Evolutionary conservation across 768 basidiomycete genomes (phyloP), one percentile per base, ranked within the genome.

Genomic region (Russula sp.): DNA sequence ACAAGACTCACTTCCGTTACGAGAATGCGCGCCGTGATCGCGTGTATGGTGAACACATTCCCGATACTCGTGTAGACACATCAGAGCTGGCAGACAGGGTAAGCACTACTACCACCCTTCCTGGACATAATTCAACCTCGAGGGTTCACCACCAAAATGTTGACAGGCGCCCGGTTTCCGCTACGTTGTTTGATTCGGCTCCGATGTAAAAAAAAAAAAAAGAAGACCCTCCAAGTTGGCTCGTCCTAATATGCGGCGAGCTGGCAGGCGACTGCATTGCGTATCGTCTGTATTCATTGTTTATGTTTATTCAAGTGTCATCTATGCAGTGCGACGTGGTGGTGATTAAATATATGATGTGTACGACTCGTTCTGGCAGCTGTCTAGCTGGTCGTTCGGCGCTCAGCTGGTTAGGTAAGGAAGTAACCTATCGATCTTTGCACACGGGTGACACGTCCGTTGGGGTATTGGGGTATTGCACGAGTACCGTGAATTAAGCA

Each of bases 21-120:
- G 86, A 88, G 34, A 90, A 89, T 60, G 73, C 75, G 5, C 75
- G 76, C 16, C 75, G 87, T 43, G 78, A 88, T 66, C 73, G 70
- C 47, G 60, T 73, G 32, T 81, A 83, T 59, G 87, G 87, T 0
- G 76, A 76, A 56, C 79, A 78, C 1, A 71, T 75, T 54, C 73
- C 72, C 8, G 73, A 79, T 60, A 75, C 75, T 7, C 78, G 73
- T 20, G 82, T 88, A 20, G 81, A 89, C 66, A 87, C 84, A 0
- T 76, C 78, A 32, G 80, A 85, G 63, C 69, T 86, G 7, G 87
- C 87, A 1, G 87, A 89, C 68, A 77, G 83, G 75, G 87, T 86
- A 62, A 34, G 76, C 35, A 34, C 22, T 9, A 22, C 53, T 25
- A 25, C 22, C n/a, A n/a, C n/a, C n/a, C n/a, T 52, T 56, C 35